Evolutionary conservation across 1,284 basidiomycete genomes (phyloP).

Genomic region (Ustilago lituana): DNA sequence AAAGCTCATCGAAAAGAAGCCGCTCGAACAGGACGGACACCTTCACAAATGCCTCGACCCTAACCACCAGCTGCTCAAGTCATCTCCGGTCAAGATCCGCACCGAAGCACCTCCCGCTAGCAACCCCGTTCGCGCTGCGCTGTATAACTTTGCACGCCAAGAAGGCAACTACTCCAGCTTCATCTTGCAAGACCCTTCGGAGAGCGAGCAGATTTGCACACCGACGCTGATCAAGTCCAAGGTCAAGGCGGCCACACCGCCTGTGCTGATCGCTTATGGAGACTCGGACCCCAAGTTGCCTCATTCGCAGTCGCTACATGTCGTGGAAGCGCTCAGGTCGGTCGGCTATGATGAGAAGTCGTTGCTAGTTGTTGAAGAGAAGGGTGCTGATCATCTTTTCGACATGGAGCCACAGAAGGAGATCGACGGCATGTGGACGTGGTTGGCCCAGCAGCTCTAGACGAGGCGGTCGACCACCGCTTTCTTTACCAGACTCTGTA

Average conservation of each 20-base stretch:
- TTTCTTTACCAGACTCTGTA: no score
- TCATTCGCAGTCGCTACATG: conserved; percentile 44
- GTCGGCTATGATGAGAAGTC: conserved; percentile 23
- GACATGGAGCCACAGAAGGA: conserved; percentile 43
- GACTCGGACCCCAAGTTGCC: conserved; percentile 48
- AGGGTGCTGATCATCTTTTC: conserved; percentile 45
- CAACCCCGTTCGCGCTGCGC: conserved; percentile 38
- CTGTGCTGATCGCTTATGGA: conserved; percentile 47
- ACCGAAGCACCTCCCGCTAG: conserved; percentile 42
- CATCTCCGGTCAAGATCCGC: conserved; percentile 17
- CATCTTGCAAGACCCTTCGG: conserved; percentile 21
- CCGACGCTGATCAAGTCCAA: conserved; percentile 29
- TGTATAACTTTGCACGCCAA: conserved; percentile 54
- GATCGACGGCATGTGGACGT: conserved; percentile 36
- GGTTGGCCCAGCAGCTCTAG: conserved; percentile 23
- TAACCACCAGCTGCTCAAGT: conserved; percentile 17
- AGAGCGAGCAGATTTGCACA: conserved; percentile 28
- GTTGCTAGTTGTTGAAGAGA: conserved; percentile 22
- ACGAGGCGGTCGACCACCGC: no score
- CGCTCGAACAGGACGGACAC: conserved; percentile 26
- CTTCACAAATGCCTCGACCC: conserved; percentile 30
- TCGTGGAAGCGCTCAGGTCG: conserved; percentile 37
- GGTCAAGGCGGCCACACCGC: not conserved
- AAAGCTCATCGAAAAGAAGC: conserved; percentile 26
- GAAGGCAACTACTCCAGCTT: conserved; percentile 46